Evolutionary conservation across 345 rosid species (phyloP), one percentile per base, ranked within the genome.

Genomic region (Pugionium cornutum): DNA sequence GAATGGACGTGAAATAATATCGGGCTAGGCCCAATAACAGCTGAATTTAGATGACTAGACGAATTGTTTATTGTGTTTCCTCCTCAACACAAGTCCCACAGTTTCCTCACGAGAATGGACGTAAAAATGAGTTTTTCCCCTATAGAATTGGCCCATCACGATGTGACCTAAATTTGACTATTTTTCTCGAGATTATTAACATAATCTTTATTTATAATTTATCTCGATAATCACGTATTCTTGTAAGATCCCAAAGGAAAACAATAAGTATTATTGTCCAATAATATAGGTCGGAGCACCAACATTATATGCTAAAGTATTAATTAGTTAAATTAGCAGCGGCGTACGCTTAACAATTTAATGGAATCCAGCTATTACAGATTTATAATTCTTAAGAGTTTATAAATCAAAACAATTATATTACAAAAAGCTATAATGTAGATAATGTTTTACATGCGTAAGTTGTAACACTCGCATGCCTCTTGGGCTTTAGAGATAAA

Each of bases 241-340:
- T 2, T 39, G 53, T 54, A 62, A 62, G 75, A 70, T 63, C 64
- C 69, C 58, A 54, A 70, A 54, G 69, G 9, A 54, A 62, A 46
- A 46, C 9, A 3, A 34, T 34, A 34, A 25, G 63, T 70, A 54
- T 62, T 31, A 70, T 62, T 70, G 68, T 62, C 75, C 8, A 46
- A 62, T 54, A 62, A 55, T 36, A 70, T 62, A 35, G 55, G 69
- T 54, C 8, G 58, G 26, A 63, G 51, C 64, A 54, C 31, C 75
- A 44, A 62, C 57, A 62, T 36, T 39, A 54, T 39, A 46, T 30
- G 37, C 51, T 46, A 2, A 53, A 46, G 4, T 4, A 26, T 2
- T 34, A 31, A 31, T 9, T 25, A 54, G 46, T 27, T 1, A 4
- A 39, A 47, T 62, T 54, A 70, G 56, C 49, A 62, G 30, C 56